Evolutionary conservation across 441 rosid genomes (phyloP).

Genomic region (Gossypium laxum): DNA sequence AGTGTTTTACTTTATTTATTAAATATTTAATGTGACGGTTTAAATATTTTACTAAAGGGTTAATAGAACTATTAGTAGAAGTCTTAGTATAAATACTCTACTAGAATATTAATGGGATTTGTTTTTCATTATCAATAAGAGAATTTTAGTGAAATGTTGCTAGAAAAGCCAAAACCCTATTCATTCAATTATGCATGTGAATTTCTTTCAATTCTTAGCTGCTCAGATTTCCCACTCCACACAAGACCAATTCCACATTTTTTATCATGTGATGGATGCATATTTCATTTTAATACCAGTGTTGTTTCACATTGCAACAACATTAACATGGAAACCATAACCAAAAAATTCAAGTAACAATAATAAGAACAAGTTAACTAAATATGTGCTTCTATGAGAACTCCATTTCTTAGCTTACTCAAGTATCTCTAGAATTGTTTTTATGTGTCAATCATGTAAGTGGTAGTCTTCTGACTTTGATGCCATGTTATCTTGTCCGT

Average conservation of each 20-base stretch:
- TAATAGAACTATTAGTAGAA: neutral
- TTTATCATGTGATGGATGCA: neutral
- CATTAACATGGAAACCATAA: neutral
- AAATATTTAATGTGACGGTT: neutral
- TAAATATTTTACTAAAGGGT: neutral
- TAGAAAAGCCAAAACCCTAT: neutral
- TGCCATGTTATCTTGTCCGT: neutral
- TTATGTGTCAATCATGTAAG: neutral
- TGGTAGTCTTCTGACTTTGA: neutral
- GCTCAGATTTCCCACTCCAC: neutral
- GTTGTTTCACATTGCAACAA: neutral
- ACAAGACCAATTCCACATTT: neutral
- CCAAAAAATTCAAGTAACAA: neutral
- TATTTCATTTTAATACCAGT: neutral
- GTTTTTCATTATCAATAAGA: neutral
- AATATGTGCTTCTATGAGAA: neutral
- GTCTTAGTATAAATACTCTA: neutral
- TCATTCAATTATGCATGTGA: neutral
- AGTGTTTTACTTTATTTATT: neutral
- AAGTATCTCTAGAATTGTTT: neutral
- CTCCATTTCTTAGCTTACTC: neutral
- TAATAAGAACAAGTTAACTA: neutral
- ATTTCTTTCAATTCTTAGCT: neutral
- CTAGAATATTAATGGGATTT: neutral
- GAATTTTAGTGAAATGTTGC: neutral